Conservation (phyloP, 1,284 basidiomycete species). For the Ustilago nuda region DNA sequence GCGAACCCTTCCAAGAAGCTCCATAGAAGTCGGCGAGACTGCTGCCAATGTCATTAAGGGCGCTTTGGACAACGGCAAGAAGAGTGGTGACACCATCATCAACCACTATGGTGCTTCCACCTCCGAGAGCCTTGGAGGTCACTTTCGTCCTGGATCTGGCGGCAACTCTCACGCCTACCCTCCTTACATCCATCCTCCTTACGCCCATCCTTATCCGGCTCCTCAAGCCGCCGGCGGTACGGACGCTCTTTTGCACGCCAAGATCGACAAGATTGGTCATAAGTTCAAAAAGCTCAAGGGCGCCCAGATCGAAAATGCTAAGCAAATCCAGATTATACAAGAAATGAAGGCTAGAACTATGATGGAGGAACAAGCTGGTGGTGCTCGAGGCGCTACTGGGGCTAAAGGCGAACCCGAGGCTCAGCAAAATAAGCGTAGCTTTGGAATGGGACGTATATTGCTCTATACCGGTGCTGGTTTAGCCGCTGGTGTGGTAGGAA, state of each 20-base stretch:
- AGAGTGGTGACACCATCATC: constrained; percentile 4
- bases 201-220: neutral
- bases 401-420: no score
- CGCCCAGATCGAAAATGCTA: neutral
- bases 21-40: constrained; percentile 3
- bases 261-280: constrained; percentile 3
- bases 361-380: neutral
- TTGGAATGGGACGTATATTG: constrained; percentile 2
- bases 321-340: constrained; percentile 30
- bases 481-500: constrained; percentile 6
- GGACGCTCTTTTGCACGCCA: constrained; percentile 9
- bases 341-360: constrained; percentile 25
- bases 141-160: neutral
- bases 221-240: neutral
- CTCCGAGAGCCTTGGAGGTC: neutral
- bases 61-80: neutral
- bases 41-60: constrained; percentile 5
- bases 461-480: constrained; percentile 7
- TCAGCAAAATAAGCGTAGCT: constrained; percentile 8
- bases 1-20: neutral
- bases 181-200: constrained; percentile 2
- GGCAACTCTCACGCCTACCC: constrained; percentile 1
- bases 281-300: constrained; percentile 11
- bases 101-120: constrained; percentile 5
- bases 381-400: neutral